phyloP scores from a whole-genome alignment of 2,329 filamentous ascomycete genomes.

The Akanthomyces lecanii region DNA sequence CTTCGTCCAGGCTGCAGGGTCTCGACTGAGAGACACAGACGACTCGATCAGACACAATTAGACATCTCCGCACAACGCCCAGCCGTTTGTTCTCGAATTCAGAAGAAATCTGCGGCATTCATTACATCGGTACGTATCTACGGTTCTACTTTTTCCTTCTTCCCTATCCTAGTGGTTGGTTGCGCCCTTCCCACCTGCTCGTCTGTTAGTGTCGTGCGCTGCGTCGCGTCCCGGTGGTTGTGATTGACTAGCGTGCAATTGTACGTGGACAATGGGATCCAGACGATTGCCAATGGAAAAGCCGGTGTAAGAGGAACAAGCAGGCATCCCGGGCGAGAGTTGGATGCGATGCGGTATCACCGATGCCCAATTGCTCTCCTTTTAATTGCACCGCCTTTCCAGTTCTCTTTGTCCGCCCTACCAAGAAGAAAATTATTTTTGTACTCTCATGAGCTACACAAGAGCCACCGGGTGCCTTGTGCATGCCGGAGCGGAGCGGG shows the following conservation, averaged over 20 bases:
- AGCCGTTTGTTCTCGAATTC: neutral
- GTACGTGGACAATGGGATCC: too few relatives aligned
- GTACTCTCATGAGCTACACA: neutral
- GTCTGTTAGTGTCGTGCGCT: neutral
- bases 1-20: neutral
- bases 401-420: neutral
- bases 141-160: neutral
- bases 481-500: neutral
- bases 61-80: neutral
- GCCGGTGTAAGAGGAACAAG: too few relatives aligned
- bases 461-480: neutral
- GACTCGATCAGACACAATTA: constrained; percentile 10
- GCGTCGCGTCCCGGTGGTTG: too few relatives aligned
- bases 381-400: neutral
- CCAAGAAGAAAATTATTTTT: neutral
- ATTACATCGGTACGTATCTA: neutral
- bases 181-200: neutral
- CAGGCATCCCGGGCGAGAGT: too few relatives aligned
- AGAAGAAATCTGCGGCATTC: neutral
- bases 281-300: too few relatives aligned
- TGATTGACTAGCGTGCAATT: too few relatives aligned
- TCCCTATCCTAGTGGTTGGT: neutral
- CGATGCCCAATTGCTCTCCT: neutral
- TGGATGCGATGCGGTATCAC: too few relatives aligned
- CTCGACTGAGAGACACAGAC: neutral